Conservation (phyloP, 139 green algal genomes). For the Edaphochlamys debaryana region DNA sequence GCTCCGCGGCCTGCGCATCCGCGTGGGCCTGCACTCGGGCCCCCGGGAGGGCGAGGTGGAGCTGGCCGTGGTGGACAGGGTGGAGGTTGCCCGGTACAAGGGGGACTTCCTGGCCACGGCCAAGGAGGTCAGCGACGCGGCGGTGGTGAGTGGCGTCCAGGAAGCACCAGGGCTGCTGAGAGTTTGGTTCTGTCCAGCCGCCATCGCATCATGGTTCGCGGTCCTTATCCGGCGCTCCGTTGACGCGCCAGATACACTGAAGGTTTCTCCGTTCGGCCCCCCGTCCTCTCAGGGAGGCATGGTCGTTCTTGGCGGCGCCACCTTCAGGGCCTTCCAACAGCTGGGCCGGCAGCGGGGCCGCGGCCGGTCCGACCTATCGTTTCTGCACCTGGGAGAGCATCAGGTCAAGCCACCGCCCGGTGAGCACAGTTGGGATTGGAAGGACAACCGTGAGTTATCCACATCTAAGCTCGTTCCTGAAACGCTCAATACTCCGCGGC, state of each 20-base stretch:
- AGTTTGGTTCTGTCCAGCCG: too few relatives aligned
- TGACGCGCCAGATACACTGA: too few relatives aligned
- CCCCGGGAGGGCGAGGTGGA: background rate
- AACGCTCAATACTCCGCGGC: too few relatives aligned
- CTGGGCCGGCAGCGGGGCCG: background rate
- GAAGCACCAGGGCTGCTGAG: background rate
- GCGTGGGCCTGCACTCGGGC: background rate
- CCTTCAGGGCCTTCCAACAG: background rate
- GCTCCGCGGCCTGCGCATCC: background rate
- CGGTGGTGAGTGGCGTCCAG: background rate
- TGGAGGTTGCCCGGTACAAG: background rate
- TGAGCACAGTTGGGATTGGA: too few relatives aligned
- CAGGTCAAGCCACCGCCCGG: background rate
- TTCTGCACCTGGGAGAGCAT: constrained; percentile 6
- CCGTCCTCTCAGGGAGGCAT: constrained; percentile 2
- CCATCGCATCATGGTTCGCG: too few relatives aligned
- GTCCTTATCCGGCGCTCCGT: too few relatives aligned
- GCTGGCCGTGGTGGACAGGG: background rate
- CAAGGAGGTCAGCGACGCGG: constrained; percentile 4
- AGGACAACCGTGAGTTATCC: too few relatives aligned
- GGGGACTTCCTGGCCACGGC: background rate
- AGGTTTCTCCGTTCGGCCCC: too few relatives aligned
- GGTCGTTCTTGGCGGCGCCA: background rate
- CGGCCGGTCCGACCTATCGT: background rate
- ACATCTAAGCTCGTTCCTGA: too few relatives aligned